These are phyloP conservation scores for Fusarium anguioides DNA, from an alignment of 2,329 filamentous ascomycete species.

Conservation along the genomic window DNA sequence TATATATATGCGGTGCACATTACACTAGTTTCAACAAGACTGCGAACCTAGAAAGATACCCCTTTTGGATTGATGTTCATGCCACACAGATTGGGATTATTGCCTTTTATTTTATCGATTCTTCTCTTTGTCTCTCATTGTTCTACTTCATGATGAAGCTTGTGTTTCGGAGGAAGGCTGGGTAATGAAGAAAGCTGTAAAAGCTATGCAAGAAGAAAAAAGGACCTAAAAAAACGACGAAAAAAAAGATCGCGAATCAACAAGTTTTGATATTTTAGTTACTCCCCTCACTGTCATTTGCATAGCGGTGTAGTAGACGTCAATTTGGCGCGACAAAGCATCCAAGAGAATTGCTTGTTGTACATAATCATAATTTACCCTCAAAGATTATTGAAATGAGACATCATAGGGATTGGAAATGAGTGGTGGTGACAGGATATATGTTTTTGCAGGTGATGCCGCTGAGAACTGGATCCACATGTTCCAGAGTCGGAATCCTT, in stretches of 20 bases:
- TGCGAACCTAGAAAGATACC: slow-evolving; percentile 57
- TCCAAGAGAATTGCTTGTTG: slow-evolving; percentile 28
- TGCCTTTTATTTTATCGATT: slow-evolving; percentile 16
- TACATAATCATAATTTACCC: slow-evolving; percentile 46
- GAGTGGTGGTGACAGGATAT: not conserved
- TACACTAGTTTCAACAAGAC: slow-evolving; percentile 46
- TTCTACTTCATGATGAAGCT: slow-evolving; percentile 14
- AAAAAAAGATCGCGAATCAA: slow-evolving; percentile 23
- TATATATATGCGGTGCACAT: slow-evolving; percentile 38
- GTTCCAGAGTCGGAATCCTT: not conserved
- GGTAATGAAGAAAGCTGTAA: slow-evolving; percentile 9
- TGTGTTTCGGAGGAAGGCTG: slow-evolving; percentile 6
- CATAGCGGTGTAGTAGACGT: slow-evolving; percentile 40
- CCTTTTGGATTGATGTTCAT: slow-evolving; percentile 51
- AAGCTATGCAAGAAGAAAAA: slow-evolving; percentile 9
- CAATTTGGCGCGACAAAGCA: slow-evolving; percentile 19
- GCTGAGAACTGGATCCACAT: not conserved
- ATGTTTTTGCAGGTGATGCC: not conserved
- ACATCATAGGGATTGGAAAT: not conserved
- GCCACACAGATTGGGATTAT: slow-evolving; percentile 44
- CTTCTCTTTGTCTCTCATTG: slow-evolving; percentile 30
- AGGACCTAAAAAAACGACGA: slow-evolving; percentile 15
- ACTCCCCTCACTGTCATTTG: slow-evolving; percentile 28
- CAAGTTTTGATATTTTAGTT: slow-evolving; percentile 25
- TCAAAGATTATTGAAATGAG: slow-evolving; percentile 24